Evolutionary conservation across 805 yeast genomes (phyloP).

Genomic region (Saccharomyces eubayanus): DNA sequence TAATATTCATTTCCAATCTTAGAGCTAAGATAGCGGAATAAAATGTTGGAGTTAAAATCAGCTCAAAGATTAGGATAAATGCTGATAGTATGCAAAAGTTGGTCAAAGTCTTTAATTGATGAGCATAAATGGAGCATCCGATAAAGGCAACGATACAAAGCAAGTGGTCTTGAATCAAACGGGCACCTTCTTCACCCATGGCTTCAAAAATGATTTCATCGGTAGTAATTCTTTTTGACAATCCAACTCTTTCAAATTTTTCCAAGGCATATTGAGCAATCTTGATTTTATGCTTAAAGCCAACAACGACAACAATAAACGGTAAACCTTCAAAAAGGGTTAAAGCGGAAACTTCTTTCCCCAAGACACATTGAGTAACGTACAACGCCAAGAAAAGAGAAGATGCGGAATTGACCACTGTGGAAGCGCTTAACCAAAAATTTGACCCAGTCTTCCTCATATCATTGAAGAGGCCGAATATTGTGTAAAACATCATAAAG

Average conservation of each 20-base stretch:
- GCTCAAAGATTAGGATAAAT: slow-evolving; percentile 61
- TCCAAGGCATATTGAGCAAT: slow-evolving; percentile 54
- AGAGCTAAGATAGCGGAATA: slow-evolving; percentile 76
- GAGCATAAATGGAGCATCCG: slow-evolving; percentile 56
- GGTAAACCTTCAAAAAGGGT: slow-evolving; percentile 88
- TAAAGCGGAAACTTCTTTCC: slow-evolving; percentile 57
- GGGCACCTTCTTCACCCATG: slow-evolving; percentile 31
- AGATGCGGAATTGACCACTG: slow-evolving; percentile 68
- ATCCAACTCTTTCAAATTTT: slow-evolving; percentile 28
- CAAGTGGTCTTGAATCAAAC: slow-evolving; percentile 59
- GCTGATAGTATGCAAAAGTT: slow-evolving; percentile 75
- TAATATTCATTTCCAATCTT: slow-evolving; percentile 80
- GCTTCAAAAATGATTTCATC: slow-evolving; percentile 29
- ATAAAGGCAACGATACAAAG: slow-evolving; percentile 64
- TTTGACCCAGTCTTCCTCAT: slow-evolving; percentile 74
- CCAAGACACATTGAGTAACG: slow-evolving; percentile 47
- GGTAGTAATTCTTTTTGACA: slow-evolving; percentile 26
- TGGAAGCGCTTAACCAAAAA: slow-evolving; percentile 78
- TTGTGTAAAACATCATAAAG: slow-evolving; percentile 78
- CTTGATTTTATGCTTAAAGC: slow-evolving; percentile 77
- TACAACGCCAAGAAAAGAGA: slow-evolving; percentile 77
- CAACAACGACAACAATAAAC: slow-evolving; percentile 83
- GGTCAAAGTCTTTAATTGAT: slow-evolving; percentile 60
- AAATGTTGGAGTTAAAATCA: slow-evolving; percentile 67
- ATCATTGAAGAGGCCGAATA: slow-evolving; percentile 63